These are phyloP conservation scores for Chalciporus chontae DNA, from an alignment of 768 basidiomycete species.

Conservation along the genomic window DNA sequence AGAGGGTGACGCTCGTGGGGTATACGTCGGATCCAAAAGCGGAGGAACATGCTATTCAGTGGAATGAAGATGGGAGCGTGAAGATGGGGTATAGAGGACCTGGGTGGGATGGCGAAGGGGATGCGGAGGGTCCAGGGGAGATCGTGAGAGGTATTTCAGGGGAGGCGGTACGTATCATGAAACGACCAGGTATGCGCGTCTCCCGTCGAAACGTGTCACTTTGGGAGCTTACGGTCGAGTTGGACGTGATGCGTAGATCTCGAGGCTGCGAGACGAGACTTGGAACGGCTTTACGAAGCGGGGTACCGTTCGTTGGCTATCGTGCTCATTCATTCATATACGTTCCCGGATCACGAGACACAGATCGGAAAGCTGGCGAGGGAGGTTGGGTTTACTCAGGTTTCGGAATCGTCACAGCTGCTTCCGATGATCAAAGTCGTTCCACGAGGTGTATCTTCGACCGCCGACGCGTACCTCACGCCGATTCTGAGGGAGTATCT, in stretches of 20 bases:
- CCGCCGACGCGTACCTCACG: slow-evolving; percentile 93
- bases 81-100: slow-evolving; percentile 67
- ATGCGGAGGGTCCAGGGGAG: slow-evolving; percentile 77
- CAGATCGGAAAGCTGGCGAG: slow-evolving; percentile 69
- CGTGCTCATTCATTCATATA: slow-evolving; percentile 89
- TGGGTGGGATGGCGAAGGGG: slow-evolving; percentile 67
- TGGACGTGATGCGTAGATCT: slow-evolving; percentile 39
- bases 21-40: slow-evolving; percentile 87
- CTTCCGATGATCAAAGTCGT: slow-evolving; percentile 96
- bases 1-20: slow-evolving; percentile 91
- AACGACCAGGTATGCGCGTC: slow-evolving; percentile 50
- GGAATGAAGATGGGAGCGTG: slow-evolving; percentile 68
- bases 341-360: slow-evolving; percentile 82
- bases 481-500: slow-evolving; percentile 83
- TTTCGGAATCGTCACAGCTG: slow-evolving; percentile 85
- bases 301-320: slow-evolving; percentile 90
- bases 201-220: neutral
- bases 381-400: slow-evolving; percentile 81
- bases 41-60: slow-evolving; percentile 72
- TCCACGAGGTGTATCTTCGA: slow-evolving; percentile 86
- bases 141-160: slow-evolving; percentile 82
- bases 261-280: slow-evolving; percentile 49
- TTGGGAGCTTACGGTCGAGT: no score
- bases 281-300: slow-evolving; percentile 68
- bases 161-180: slow-evolving; percentile 83